phyloP scores from a whole-genome alignment of 176 grass and related monocot genomes.

The Phoenix dactylifera region DNA sequence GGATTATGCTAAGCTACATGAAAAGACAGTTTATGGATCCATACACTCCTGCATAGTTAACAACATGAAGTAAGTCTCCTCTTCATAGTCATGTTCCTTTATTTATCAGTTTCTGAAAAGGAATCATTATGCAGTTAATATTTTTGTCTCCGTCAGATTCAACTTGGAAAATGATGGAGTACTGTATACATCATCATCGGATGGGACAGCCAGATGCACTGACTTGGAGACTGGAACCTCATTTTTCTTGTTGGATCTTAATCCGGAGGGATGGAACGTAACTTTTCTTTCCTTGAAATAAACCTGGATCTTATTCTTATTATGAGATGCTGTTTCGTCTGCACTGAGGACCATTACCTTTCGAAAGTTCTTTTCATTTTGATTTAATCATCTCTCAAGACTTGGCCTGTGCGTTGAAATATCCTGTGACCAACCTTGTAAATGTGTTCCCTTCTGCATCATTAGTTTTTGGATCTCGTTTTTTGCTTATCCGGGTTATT shows the following conservation, averaged over 20 bases:
- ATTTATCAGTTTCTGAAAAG: too few relatives aligned
- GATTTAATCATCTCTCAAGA: background rate
- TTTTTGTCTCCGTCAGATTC: conserved; percentile 34
- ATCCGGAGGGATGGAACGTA: conserved; percentile 93
- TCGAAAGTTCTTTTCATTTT: background rate
- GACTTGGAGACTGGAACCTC: conserved; percentile 72
- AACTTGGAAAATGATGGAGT: conserved; percentile 51
- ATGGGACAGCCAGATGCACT: conserved; percentile 78
- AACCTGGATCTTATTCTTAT: background rate
- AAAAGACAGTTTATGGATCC: conserved; percentile 71
- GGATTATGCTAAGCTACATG: conserved; percentile 86
- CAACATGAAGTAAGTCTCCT: conserved; percentile 67
- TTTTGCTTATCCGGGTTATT: too few relatives aligned
- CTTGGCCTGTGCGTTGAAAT: too few relatives aligned
- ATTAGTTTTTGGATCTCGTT: too few relatives aligned
- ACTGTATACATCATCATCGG: conserved; percentile 83
- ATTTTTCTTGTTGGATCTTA: conserved; percentile 64
- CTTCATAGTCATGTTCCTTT: background rate
- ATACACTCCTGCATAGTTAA: conserved; percentile 89
- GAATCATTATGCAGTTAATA: too few relatives aligned
- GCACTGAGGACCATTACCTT: background rate
- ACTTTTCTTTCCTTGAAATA: conserved; percentile 1
- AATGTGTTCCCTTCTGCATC: too few relatives aligned
- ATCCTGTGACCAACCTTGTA: too few relatives aligned
- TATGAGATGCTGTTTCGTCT: background rate